Conservation (phyloP, 495 filamentous ascomycete species). For the Amphirosellinia nigrospora region DNA sequence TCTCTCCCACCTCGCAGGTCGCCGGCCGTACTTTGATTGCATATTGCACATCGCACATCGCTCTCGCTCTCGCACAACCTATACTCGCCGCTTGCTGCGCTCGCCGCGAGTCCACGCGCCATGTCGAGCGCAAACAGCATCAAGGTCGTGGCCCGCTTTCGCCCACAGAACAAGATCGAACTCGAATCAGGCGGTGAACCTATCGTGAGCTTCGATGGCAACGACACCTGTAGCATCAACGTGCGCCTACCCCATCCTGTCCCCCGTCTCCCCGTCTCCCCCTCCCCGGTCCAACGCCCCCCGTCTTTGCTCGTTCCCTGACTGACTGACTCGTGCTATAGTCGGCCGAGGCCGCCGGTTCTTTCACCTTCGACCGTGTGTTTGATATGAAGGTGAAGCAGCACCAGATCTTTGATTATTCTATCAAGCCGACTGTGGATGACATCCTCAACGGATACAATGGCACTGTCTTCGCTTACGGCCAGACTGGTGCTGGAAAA, state of each 20-base stretch:
- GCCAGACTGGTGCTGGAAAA: constrained; percentile 97
- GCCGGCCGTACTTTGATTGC: background rate
- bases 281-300: too few species aligned
- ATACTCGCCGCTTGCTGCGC: constrained; percentile 40
- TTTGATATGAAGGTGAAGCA: constrained; percentile 92
- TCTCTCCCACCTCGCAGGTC: background rate
- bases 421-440: constrained; percentile 93
- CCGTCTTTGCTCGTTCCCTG: background rate
- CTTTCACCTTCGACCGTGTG: constrained; percentile 96
- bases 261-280: constrained; percentile 23
- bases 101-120: constrained; percentile 43
- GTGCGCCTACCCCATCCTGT: constrained; percentile 59
- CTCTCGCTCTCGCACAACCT: background rate
- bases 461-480: constrained; percentile 98
- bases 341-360: constrained; percentile 81
- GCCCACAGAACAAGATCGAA: constrained; percentile 94
- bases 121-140: constrained; percentile 64
- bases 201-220: constrained; percentile 85
- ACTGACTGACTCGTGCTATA: constrained; percentile 43
- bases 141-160: constrained; percentile 94
- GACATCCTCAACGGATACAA: constrained; percentile 99
- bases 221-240: constrained; percentile 86
- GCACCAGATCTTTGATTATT: constrained; percentile 93
- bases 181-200: constrained; percentile 86
- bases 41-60: background rate